phyloP scores from a whole-genome alignment of 2,329 filamentous ascomycete genomes.

The Westerdykella sp. region DNA sequence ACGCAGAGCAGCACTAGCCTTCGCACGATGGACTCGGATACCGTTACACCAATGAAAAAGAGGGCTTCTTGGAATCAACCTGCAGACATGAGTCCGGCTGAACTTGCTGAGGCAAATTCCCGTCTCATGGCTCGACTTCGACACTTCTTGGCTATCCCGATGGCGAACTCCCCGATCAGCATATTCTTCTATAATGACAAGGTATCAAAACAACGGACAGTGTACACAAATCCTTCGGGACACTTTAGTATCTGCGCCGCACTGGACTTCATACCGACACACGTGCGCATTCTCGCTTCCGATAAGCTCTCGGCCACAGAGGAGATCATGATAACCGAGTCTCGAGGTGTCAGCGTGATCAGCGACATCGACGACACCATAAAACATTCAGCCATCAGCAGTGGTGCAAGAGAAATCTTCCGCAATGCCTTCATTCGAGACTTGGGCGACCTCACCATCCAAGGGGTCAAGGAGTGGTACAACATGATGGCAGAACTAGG shows the following conservation, averaged over 20 bases:
- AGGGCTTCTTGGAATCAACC: slow-evolving; percentile 47
- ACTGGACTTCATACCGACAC: slow-evolving; percentile 83
- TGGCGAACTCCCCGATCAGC: slow-evolving; percentile 72
- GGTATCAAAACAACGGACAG: slow-evolving; percentile 74
- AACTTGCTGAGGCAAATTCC: slow-evolving; percentile 72
- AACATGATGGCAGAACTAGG: slow-evolving; percentile 67
- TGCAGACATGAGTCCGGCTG: slow-evolving; percentile 64
- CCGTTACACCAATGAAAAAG: slow-evolving; percentile 40
- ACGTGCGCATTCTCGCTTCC: slow-evolving; percentile 79
- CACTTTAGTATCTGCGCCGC: slow-evolving; percentile 79
- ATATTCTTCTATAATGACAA: slow-evolving; percentile 91
- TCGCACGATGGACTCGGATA: slow-evolving; percentile 14
- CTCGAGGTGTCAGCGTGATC: slow-evolving; percentile 80
- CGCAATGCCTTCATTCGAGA: slow-evolving; percentile 92
- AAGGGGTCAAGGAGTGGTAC: slow-evolving; percentile 90
- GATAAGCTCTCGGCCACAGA: slow-evolving; percentile 78
- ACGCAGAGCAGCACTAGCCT: slow-evolving; percentile 29
- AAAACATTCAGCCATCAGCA: slow-evolving; percentile 86
- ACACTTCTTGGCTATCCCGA: slow-evolving; percentile 82
- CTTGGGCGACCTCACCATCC: slow-evolving; percentile 70
- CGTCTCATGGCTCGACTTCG: slow-evolving; percentile 82
- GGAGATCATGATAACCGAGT: slow-evolving; percentile 68
- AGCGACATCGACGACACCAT: slow-evolving; percentile 98
- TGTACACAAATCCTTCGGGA: slow-evolving; percentile 79
- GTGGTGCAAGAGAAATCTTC: slow-evolving; percentile 88